Evolutionary conservation across 805 yeast genomes (phyloP), one percentile per base, ranked within the genome.

Genomic region (Spathaspora passalidarum): DNA sequence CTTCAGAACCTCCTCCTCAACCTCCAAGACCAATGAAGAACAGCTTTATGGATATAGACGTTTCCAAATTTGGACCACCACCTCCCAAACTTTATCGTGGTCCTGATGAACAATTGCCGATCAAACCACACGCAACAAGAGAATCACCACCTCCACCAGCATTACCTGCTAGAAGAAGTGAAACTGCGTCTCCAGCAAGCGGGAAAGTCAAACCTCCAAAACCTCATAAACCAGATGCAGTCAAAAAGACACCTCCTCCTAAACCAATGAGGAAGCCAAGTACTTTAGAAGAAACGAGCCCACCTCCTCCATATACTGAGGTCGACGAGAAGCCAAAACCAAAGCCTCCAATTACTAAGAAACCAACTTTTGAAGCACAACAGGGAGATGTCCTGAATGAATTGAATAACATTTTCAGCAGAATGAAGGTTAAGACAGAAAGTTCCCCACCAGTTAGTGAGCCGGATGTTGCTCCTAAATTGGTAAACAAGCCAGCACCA

Each of bases 41-140:
- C 10, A 46, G 51, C 38, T 51, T 49, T 23, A 45, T 51, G 57
- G 71, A 68, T 4, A 58, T 72, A 34, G 75, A 74, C 50, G 49
- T 63, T 10, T 51, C 57, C 26, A 65, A 63, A 25, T 62, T 64
- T 48, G 80, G 73, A 1, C 75, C 79, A 2, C 79, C 80, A 6
- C 78, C 78, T 2, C 80, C 80, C 17, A 40, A 38, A 10, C 29
- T 34, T 8, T 44, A 44, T 36, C 29, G 50, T n/a, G 47, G 49
- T 6, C 43, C 47, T 23, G 42, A 40, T 8, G 48, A 47, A 7
- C 29, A 36, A 22, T 11, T 46, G n/a, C 47, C 50, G 18, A 32
- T 39, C 9, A 39, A 38, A 17, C 21, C 18, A 16, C 23, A 22
- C 43, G 14, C 8, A n/a, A 13, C 10, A 3, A 29, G 34, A 29